Percentiles rank a stretch among this genome's conserved stretches.
Conservation (phyloP, 2,329 filamentous ascomycete genomes). For the Trichoderma simmonsii region DNA sequence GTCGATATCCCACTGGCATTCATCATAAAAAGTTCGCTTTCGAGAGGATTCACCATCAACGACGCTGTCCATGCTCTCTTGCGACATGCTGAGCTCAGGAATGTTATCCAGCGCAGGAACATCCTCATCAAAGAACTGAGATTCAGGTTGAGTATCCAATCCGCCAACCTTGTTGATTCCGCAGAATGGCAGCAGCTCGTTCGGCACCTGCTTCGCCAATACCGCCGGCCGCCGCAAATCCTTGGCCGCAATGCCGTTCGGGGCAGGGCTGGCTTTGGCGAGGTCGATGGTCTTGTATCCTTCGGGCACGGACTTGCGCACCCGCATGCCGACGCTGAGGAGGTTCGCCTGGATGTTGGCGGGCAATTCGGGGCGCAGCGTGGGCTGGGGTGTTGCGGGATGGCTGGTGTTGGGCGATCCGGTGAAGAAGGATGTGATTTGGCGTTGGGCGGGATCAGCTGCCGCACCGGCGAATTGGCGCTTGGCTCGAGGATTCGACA, state of each 20-base stretch:
- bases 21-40: constrained; percentile 49
- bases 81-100: constrained; percentile 53
- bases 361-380: constrained; percentile 53
- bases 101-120: constrained; percentile 39
- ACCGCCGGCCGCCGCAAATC: constrained; percentile 4
- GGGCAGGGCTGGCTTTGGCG: constrained; percentile 27
- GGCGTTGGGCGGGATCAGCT: constrained; percentile 56
- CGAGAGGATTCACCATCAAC: constrained; percentile 32
- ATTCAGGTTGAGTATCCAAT: constrained; percentile 55
- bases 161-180: constrained; percentile 75
- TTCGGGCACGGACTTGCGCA: constrained; percentile 89
- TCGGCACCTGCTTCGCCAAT: constrained; percentile 32
- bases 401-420: constrained; percentile 39
- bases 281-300: constrained; percentile 75
- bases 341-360: constrained; percentile 72
- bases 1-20: constrained; percentile 29
- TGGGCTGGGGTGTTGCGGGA: constrained; percentile 24
- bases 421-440: constrained; percentile 63
- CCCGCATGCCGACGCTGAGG: constrained; percentile 89
- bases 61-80: constrained; percentile 48
- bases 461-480: constrained; percentile 59
- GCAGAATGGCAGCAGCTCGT: constrained; percentile 76
- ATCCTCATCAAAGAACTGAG: constrained; percentile 26
- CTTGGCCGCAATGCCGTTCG: not conserved
- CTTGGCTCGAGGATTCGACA: constrained; percentile 57